A percentile compares a stretch with the other conserved stretches of the same genome.
Conservation (phyloP, 352 stramenopile genomes). For the Ophiocytium majus region DNA sequence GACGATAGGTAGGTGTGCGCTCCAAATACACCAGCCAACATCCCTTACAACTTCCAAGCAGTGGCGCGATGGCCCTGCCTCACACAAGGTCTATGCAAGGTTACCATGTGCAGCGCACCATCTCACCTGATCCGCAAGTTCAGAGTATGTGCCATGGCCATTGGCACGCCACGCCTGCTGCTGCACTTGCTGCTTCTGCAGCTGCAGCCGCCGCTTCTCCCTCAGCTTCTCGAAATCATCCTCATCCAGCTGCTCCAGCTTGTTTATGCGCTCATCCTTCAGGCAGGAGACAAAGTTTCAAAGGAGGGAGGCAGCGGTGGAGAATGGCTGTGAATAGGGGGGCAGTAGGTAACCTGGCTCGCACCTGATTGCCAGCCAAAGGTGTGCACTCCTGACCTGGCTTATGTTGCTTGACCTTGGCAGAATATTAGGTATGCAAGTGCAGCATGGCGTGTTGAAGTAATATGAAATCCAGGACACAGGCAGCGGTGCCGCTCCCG, state of each 20-base stretch:
- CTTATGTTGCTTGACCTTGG: not conserved
- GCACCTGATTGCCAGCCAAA: not conserved
- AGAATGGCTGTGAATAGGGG: not conserved
- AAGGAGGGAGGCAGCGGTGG: not conserved
- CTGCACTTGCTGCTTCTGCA: slow-evolving; percentile 46
- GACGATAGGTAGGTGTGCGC: too few species aligned
- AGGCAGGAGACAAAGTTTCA: not conserved
- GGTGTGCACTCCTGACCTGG: not conserved
- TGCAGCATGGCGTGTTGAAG: not conserved
- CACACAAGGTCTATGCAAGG: too few species aligned
- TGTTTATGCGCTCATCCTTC: slow-evolving; percentile 48
- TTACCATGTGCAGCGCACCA: too few species aligned
- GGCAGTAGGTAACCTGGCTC: not conserved
- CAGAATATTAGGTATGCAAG: not conserved
- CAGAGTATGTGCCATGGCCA: slow-evolving; percentile 65
- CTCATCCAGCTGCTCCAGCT: slow-evolving; percentile 56
- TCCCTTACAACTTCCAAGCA: too few species aligned
- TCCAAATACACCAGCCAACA: too few species aligned
- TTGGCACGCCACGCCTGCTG: slow-evolving; percentile 43
- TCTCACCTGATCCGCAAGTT: slow-evolving; percentile 80
- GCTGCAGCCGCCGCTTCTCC: slow-evolving; percentile 40
- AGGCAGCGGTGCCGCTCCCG: too few species aligned
- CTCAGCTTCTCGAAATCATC: slow-evolving; percentile 58
- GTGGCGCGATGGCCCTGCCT: too few species aligned
- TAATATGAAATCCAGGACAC: too few species aligned